Evolutionary conservation across 129 eudicot genomes (phyloP), one percentile per base, ranked within the genome.

Genomic region (Glebionis coronaria): DNA sequence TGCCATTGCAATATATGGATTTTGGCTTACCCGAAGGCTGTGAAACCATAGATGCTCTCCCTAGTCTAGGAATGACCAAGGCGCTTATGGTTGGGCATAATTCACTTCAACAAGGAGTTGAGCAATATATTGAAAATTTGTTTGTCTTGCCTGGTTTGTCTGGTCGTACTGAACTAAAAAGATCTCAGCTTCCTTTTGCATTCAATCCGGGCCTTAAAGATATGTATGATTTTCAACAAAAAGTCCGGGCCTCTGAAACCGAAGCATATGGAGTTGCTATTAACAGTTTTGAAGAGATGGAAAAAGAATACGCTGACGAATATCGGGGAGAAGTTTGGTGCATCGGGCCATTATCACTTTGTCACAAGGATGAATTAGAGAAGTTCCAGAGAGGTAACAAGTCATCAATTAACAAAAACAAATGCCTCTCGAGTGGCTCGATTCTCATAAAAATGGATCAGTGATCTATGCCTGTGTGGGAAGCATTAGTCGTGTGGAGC

Each of bases 21-120:
- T 83, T 76, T 16, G 93, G 90, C 29, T 62, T 85, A 57, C 90
- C 96, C 0, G 80, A 80, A 29, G 88, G 87, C 9, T 80, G 87
- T 19, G 96, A 88, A 67, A 72, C 76, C 61, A 1, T 78, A 0
- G 96, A 85, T 47, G 18, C 44, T 18, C 75, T 88, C n/a, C 81
- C 83, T 31, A 56, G 77, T 16, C 0, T 78, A 1, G 71, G 75
- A 16, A 19, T 59, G 2, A 8, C 21, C 0, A 3, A 5, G 12
- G 35, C 71, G 1, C 79, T 85, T 51, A 59, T 75, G 23, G 21
- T 0, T 1, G 87, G 84, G 0, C 19, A 60, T 14, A 20, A 12
- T 3, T 28, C 73, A 76, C 68, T 82, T 4, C 79, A 75, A 67
- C 47, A 55, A 21, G 67, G 52, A 44, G 54, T 82, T 1, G 83